These are phyloP conservation scores for Mitosporidium daphniae DNA, from an alignment of 371 early-diverging fungal species.

Conservation along the genomic window DNA sequence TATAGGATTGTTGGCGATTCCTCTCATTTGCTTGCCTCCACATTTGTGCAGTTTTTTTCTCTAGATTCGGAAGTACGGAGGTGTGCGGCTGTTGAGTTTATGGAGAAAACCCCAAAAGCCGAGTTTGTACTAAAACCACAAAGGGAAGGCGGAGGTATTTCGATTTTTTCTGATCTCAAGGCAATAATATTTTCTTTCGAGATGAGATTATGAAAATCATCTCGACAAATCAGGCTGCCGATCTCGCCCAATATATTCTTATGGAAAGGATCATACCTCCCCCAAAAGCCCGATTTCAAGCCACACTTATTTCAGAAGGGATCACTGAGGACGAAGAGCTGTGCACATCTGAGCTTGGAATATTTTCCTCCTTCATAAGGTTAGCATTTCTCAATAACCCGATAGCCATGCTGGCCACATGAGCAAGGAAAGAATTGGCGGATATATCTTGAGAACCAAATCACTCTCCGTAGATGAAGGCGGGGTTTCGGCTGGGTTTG, in stretches of 20 bases:
- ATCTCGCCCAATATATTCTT: conserved; percentile 20
- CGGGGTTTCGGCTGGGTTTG: conserved; percentile 84
- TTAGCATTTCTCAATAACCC: conserved; percentile 5
- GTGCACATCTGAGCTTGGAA: conserved; percentile 60
- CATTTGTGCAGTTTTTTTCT: conserved; percentile 56
- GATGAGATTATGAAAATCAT: conserved; percentile 25
- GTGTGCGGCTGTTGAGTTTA: conserved; percentile 18
- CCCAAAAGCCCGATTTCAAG: too few species aligned
- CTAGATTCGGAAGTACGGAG: conserved; percentile 27
- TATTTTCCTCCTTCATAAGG: conserved; percentile 52
- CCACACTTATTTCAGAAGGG: conserved; percentile 48
- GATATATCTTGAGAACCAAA: conserved; percentile 69
- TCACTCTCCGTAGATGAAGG: conserved; percentile 41
- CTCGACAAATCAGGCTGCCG: neutral
- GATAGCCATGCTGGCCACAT: conserved; percentile 15
- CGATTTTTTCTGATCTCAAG: conserved; percentile 2
- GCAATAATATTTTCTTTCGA: conserved; percentile 68
- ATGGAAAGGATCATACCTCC: conserved; percentile 34
- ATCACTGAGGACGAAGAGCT: conserved; percentile 27
- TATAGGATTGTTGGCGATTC: too few species aligned
- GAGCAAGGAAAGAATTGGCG: conserved; percentile 33
- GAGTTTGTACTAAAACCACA: conserved; percentile 70
- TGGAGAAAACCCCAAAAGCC: conserved; percentile 12
- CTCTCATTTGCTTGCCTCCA: conserved; percentile 19
- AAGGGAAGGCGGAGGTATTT: conserved; percentile 55